phyloP scores from a whole-genome alignment of 1,284 basidiomycete genomes.

The Fomitiporia mediterranea region DNA sequence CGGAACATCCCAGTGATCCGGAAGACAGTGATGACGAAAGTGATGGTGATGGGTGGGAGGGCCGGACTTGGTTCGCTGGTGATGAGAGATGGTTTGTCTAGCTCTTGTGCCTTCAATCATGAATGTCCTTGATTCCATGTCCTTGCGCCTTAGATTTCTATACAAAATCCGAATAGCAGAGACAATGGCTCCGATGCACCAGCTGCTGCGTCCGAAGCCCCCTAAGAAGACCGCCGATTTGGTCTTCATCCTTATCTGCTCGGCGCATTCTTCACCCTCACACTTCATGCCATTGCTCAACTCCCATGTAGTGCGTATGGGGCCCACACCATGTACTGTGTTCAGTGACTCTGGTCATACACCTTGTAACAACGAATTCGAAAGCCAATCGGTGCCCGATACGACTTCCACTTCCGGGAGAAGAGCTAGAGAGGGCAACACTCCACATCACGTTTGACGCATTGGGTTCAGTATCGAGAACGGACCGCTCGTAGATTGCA shows the following conservation, averaged over 20 bases:
- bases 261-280: neutral
- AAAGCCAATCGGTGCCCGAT: conserved; percentile 70
- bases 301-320: neutral
- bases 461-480: conserved; percentile 94
- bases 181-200: conserved; percentile 51
- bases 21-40: conserved; percentile 40
- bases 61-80: conserved; percentile 77
- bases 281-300: neutral
- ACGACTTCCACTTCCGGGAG: conserved; percentile 38
- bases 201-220: conserved; percentile 70
- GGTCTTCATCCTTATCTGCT: conserved; percentile 28
- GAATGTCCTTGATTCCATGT: conserved; percentile 7
- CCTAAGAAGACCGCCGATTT: conserved; percentile 79
- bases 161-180: conserved; percentile 76
- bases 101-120: neutral
- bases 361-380: conserved; percentile 82
- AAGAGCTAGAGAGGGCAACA: conserved; percentile 57
- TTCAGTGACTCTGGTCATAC: conserved; percentile 78
- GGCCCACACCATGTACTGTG: conserved; percentile 20
- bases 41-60: conserved; percentile 41
- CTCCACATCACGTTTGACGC: conserved; percentile 88
- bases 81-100: conserved; percentile 73
- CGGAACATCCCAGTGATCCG: neutral
- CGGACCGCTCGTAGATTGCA: conserved; percentile 81
- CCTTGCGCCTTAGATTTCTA: conserved; percentile 58